Base-by-base conservation (phyloP, 192 early-diverging fungal genomes). In the Rhizophagus sp. region DNA sequence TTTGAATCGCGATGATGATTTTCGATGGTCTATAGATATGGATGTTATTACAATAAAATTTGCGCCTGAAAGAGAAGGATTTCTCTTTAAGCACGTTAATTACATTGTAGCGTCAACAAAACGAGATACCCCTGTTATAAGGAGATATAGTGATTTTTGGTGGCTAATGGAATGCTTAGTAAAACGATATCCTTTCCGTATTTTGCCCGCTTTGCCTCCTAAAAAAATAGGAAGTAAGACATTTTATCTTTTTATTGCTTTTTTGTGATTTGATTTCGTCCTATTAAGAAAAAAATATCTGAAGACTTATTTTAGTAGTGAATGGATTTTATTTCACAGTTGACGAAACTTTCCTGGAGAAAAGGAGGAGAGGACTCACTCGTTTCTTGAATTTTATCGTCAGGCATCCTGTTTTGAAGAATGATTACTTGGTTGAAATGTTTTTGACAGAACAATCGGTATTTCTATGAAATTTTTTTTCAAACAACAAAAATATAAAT, bases 91-190 rank as follows among this genome's bases (percentile, higher is more conserved):
- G 79, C 94, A 96, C 82, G 91, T 94, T 15, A 97, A 95, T 78
- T 97, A 97, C 81, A 89, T 94, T 75, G 85, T 97, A 34, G 88
- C 93, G 49, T 92, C 91, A 27, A 89, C 88, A 83, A 91, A 85
- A 22, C 89, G 85, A 13, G 75, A 82, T 50, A 85, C 85, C 50
- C 84, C 80, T 63, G 96, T 96, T 1, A 81, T 91, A 39, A 90
- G 97, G 17, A 89, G 97, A 80, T 98, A 96, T 83, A 96, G 92
- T 73, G 97, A 98, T 82, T 96, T 98, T 83, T 89, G 91, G 83
- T 96, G 95, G 95, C 84, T 98, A 39, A 88, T 90, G 69, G 95
- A 96, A 72, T 87, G 91, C 22, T 82, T 98, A 8, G 79, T 89
- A 62, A 93, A 91, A 73, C 83, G 90, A 68, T 98, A 97, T 80